phyloP scores from a whole-genome alignment of 148 eudicot genomes.

The Camellia sinensis region DNA sequence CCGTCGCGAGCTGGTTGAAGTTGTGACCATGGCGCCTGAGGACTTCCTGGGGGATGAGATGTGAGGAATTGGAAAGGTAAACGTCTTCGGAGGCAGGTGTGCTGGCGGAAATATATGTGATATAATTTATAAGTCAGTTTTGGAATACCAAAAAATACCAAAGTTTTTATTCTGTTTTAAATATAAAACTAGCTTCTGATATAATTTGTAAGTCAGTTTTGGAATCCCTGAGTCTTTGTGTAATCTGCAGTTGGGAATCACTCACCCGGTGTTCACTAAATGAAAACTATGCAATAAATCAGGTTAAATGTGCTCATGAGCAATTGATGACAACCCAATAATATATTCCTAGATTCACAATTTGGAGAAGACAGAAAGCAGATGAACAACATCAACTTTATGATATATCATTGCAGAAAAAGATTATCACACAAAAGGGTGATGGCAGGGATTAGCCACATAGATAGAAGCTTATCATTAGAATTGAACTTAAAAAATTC shows the following conservation, averaged over 20 bases:
- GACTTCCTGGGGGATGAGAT: conserved; percentile 39
- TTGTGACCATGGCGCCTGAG: conserved; percentile 35
- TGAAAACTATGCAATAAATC: not conserved
- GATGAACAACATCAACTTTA: not conserved
- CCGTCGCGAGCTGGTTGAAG: conserved; percentile 24
- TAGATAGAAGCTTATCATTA: not conserved
- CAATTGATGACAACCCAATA: not conserved
- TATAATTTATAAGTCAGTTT: no score
- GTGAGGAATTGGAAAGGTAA: conserved; percentile 30
- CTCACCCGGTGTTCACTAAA: no score
- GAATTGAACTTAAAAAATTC: not conserved
- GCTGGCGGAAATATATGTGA: not conserved
- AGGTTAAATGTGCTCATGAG: not conserved
- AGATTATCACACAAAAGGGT: not conserved
- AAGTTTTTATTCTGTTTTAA: no score
- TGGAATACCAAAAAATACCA: no score
- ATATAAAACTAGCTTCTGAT: no score
- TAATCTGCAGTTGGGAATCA: no score
- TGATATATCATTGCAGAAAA: not conserved
- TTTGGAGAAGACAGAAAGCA: not conserved
- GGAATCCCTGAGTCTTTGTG: no score
- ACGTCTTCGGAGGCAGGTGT: conserved; percentile 24
- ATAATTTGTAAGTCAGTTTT: no score
- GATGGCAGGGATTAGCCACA: not conserved
- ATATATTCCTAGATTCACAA: not conserved